Conservation (phyloP, 106 monocot species). For the Phalaenopsis aphrodite region DNA sequence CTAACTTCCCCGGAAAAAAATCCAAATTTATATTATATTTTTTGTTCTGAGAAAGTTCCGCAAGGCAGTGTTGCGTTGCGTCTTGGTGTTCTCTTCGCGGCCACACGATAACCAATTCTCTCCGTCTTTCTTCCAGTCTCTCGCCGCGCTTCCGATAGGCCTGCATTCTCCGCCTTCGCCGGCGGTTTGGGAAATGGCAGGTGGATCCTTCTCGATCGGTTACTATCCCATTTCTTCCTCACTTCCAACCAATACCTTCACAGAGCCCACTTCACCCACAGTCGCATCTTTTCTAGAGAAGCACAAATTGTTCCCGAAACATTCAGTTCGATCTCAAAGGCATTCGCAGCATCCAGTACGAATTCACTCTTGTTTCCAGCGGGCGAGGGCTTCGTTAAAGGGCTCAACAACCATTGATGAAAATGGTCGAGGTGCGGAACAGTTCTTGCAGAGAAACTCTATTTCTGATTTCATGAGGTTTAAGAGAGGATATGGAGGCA, state of each 20-base stretch:
- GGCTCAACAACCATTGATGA: conserved; percentile 2
- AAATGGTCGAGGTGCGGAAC: conserved; percentile 11
- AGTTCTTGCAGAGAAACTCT: conserved; percentile 46
- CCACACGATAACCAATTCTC: too few relatives aligned
- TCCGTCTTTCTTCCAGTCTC: too few relatives aligned
- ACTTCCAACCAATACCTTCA: not conserved
- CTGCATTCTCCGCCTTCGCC: not conserved
- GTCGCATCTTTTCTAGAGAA: not conserved
- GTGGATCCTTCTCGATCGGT: conserved; percentile 10
- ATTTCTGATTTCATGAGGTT: conserved; percentile 84
- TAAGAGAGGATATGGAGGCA: conserved; percentile 13
- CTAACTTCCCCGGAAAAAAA: too few relatives aligned
- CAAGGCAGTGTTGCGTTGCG: too few relatives aligned
- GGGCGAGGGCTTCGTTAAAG: not conserved
- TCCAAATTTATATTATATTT: too few relatives aligned
- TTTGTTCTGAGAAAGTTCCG: too few relatives aligned
- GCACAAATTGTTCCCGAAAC: not conserved
- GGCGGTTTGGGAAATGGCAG: conserved; percentile 1
- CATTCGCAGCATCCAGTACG: not conserved
- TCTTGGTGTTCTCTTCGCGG: too few relatives aligned
- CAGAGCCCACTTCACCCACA: conserved; percentile 4
- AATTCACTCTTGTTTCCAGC: not conserved
- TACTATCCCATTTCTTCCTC: conserved; percentile 2
- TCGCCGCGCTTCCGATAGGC: too few relatives aligned
- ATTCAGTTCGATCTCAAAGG: not conserved